phyloP scores from a whole-genome alignment of 257 asterid species.

The Verbena officinalis region DNA sequence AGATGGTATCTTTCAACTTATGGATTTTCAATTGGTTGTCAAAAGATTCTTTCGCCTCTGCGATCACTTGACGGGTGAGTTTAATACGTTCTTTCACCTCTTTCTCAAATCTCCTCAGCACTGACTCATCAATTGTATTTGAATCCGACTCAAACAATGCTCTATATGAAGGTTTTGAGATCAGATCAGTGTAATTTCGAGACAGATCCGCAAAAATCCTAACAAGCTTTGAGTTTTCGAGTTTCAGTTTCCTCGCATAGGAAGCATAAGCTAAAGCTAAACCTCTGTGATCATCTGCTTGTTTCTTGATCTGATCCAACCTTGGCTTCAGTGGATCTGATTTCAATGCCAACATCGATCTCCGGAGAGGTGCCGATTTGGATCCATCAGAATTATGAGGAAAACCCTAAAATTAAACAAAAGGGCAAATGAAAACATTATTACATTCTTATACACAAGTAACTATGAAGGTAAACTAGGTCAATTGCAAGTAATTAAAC shows the following conservation, averaged over 20 bases:
- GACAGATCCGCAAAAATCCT: constrained; percentile 68
- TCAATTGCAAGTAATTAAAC: constrained; percentile 14
- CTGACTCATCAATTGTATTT: constrained; percentile 55
- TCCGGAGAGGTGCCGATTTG: constrained; percentile 35
- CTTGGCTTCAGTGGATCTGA: constrained; percentile 79
- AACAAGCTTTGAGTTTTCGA: constrained; percentile 73
- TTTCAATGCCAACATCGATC: constrained; percentile 61
- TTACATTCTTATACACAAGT: constrained; percentile 8
- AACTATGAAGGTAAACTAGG: constrained; percentile 9
- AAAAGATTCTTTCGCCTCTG: constrained; percentile 71
- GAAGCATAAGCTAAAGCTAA: constrained; percentile 69
- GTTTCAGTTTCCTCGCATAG: constrained; percentile 76
- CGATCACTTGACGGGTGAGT: constrained; percentile 62
- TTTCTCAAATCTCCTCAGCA: constrained; percentile 65
- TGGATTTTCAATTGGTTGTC: constrained; percentile 77
- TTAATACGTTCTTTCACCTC: constrained; percentile 79
- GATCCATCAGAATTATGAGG: constrained; percentile 40
- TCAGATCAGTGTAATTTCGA: constrained; percentile 58
- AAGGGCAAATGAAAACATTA: constrained; percentile 11
- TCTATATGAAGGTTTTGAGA: constrained; percentile 56
- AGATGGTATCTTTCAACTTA: constrained; percentile 72
- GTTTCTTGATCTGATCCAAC: constrained; percentile 73
- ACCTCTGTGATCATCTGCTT: constrained; percentile 69
- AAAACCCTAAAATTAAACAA: constrained; percentile 42
- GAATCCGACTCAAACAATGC: constrained; percentile 49